Conservation (phyloP, 2,329 filamentous ascomycete genomes). For the Cytospora mali region DNA sequence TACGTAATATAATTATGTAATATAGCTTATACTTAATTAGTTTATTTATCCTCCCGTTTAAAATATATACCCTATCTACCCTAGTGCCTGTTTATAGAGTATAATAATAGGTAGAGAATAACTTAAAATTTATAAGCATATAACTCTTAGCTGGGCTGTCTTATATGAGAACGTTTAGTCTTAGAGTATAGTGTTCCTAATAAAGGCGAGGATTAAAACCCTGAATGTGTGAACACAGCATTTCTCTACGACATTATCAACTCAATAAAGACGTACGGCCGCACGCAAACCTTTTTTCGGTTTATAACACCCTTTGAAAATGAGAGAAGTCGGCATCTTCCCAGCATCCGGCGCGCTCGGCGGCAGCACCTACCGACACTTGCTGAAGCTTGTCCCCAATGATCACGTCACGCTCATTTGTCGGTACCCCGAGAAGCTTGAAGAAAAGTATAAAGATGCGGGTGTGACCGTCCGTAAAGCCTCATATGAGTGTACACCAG, state of each 20-base stretch:
- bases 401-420: constrained; percentile 51
- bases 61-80: no score
- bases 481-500: constrained; percentile 50
- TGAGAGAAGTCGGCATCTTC: constrained; percentile 48
- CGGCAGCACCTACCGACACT: constrained; percentile 51
- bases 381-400: constrained; percentile 47
- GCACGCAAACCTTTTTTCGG: no score
- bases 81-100: no score
- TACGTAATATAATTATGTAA: no score
- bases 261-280: no score
- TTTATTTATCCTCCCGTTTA: no score
- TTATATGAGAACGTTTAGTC: neutral
- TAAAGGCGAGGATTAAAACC: no score
- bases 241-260: no score
- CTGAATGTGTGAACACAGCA: no score
- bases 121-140: constrained; percentile 16
- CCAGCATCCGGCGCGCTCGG: constrained; percentile 57
- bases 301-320: constrained; percentile 12
- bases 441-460: constrained; percentile 40
- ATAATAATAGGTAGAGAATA: constrained; percentile 14
- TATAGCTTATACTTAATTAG: no score
- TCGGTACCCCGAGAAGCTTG: constrained; percentile 47
- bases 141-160: no score
- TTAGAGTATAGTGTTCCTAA: no score
- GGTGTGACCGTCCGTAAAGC: constrained; percentile 54